Percentiles rank a stretch among this genome's conserved stretches.
Evolutionary conservation across 192 early-diverging fungal genomes (phyloP).

Genomic region (Podila minutissima): DNA sequence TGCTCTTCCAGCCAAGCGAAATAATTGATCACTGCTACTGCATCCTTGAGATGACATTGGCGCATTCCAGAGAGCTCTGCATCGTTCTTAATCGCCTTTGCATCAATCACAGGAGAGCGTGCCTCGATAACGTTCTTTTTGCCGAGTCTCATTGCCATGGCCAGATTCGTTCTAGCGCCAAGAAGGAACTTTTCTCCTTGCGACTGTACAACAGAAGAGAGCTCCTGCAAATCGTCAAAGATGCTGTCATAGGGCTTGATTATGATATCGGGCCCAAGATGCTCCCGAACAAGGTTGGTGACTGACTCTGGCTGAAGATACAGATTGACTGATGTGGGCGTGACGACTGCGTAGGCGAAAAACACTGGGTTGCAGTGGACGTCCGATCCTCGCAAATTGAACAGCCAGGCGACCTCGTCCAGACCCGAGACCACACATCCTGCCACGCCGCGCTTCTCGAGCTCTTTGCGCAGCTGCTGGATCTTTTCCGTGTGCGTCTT

Average conservation of each 20-base stretch:
- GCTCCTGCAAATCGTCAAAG: conserved; percentile 72
- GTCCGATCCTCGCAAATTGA: conserved; percentile 96
- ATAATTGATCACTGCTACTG: conserved; percentile 79
- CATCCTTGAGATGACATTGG: conserved; percentile 89
- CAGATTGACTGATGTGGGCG: conserved; percentile 67
- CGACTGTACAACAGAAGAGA: conserved; percentile 21
- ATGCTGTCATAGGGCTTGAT: conserved; percentile 78
- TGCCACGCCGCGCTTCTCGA: conserved; percentile 65
- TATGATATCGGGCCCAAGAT: conserved; percentile 66
- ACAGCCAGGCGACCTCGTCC: conserved; percentile 97
- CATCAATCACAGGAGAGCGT: conserved; percentile 74
- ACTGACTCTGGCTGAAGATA: conserved; percentile 84
- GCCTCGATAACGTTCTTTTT: conserved; percentile 57
- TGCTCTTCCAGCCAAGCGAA: conserved; percentile 96
- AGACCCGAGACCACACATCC: conserved; percentile 88
- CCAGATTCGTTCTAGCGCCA: conserved; percentile 26
- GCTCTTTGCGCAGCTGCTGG: conserved; percentile 67
- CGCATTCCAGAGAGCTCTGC: conserved; percentile 92
- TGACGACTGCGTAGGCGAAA: conserved; percentile 88
- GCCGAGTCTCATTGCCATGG: conserved; percentile 18
- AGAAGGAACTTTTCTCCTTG: conserved; percentile 34
- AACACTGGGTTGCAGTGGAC: conserved; percentile 97
- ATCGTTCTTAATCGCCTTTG: conserved; percentile 94
- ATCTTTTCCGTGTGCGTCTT: conserved; percentile 72
- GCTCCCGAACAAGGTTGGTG: conserved; percentile 63